Evolutionary conservation across 176 grass and related monocot species (phyloP).

Genomic region (Themeda triandra): DNA sequence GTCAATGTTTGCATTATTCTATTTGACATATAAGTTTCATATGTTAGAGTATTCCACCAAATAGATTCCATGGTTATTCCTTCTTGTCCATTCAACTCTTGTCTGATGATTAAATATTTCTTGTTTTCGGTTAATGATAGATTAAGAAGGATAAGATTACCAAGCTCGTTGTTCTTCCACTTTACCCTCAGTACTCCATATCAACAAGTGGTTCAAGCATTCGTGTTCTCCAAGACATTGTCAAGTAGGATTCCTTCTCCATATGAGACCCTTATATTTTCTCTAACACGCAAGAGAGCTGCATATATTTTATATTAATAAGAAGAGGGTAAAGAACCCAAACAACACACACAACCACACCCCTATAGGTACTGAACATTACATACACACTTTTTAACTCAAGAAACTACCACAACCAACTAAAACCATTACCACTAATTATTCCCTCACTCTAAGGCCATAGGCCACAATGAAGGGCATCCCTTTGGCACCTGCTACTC

Average conservation of each 20-base stretch:
- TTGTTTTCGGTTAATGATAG: slow-evolving; percentile 42
- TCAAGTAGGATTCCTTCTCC: slow-evolving; percentile 42
- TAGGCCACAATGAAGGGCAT: too few relatives aligned
- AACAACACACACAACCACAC: background rate
- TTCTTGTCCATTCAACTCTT: background rate
- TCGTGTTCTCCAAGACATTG: slow-evolving; percentile 73
- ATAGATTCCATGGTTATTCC: background rate
- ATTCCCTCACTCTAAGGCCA: background rate
- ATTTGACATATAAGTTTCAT: background rate
- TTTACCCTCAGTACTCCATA: slow-evolving; percentile 98
- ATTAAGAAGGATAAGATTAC: slow-evolving; percentile 93
- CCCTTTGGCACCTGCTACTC: too few relatives aligned
- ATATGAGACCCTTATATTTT: background rate
- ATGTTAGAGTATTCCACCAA: background rate
- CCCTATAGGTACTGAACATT: background rate
- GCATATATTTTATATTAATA: background rate
- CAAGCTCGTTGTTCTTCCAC: slow-evolving; percentile 88
- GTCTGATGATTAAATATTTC: slow-evolving; percentile 17
- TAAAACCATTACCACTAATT: background rate
- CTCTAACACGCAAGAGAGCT: background rate
- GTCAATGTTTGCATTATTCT: slow-evolving; percentile 13
- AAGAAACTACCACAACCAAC: background rate
- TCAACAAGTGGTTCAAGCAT: slow-evolving; percentile 98
- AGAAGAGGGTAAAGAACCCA: background rate
- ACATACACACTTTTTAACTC: background rate